Evolutionary conservation across 805 yeast species (phyloP).

Genomic region (Candida manassasensis): DNA sequence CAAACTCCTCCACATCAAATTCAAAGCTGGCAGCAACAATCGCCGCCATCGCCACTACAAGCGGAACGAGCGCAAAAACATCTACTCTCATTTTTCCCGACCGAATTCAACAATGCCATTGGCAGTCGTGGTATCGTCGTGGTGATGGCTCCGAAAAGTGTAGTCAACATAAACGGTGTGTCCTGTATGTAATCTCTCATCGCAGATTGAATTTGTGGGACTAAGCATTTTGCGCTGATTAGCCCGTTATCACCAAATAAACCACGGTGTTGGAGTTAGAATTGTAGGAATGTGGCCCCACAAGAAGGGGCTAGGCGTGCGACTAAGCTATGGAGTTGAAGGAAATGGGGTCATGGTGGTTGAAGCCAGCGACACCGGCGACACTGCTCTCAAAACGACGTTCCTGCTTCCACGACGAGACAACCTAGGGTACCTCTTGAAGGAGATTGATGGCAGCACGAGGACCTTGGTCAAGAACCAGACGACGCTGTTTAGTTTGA

Average conservation of each 20-base stretch:
- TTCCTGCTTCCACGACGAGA: conserved; percentile 22
- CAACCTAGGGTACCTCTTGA: conserved; percentile 15
- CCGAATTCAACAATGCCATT: no score
- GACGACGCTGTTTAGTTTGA: conserved; percentile 7
- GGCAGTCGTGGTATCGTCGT: no score
- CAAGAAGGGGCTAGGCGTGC: conserved; percentile 31
- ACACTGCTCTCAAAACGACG: conserved; percentile 8
- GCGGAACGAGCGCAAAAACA: no score
- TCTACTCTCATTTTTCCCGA: no score
- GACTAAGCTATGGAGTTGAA: conserved; percentile 40
- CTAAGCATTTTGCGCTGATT: no score
- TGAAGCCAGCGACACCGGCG: conserved; percentile 3
- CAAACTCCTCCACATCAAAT: conserved; percentile 16
- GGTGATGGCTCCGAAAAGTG: no score
- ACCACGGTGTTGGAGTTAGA: no score
- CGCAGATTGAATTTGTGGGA: no score
- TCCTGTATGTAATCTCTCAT: no score
- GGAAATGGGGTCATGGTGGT: conserved; percentile 26
- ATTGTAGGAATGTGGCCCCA: conserved; percentile 34
- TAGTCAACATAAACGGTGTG: no score
- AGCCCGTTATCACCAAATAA: no score
- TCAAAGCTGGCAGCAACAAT: conserved; percentile 14
- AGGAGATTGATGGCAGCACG: conserved; percentile 9
- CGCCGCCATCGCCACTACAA: no score
- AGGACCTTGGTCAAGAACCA: conserved; percentile 9